Evolutionary conservation across 768 basidiomycete species (phyloP), one percentile per base, ranked within the genome.

Genomic region (Naganishia onofrii): DNA sequence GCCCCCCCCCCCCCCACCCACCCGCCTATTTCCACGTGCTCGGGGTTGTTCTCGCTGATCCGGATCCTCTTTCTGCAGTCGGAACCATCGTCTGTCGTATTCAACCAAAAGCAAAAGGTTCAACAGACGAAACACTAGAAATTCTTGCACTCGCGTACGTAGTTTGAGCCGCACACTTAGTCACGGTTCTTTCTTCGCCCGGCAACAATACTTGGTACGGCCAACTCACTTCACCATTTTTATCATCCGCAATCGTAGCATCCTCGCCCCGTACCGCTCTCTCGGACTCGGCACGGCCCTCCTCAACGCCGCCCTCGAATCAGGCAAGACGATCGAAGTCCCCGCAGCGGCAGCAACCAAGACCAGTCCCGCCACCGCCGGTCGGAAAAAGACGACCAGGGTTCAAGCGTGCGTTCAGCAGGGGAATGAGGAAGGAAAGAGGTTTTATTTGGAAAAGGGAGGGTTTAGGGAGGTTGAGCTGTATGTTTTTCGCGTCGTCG

Each of bases 231-330:
- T n/a, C n/a, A n/a, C n/a, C n/a, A n/a, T n/a, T n/a, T n/a, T n/a
- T n/a, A n/a, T n/a, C n/a, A n/a, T n/a, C 5, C 36, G 12, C 36
- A 12, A 36, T 6, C 34, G 38, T 64, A 80, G 79, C 21, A 71
- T 80, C 36, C 77, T 80, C 32, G 79, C 79, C 3, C 79, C 79
- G 3, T 80, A 80, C 57, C 76, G 79, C 58, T 77, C 77, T 7
- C 70, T 75, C n/a, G 67, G 68, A 36, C 74, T 80, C 21, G 79
- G 79, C 36, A 69, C 72, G 12, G 78, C 79, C 21, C 74, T 80
- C 29, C 72, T 80, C 57, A 69, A 63, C 3, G 51, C 73, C 28
- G 74, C 79, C 15, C 69, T 80, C 10, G 68, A 65, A 23, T 60
- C 73, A 1, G 72, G 75, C 0, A 66, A 78, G 13, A 75, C 79